Evolutionary conservation across 768 basidiomycete genomes (phyloP).

Genomic region (Multifurca ochricompacta): DNA sequence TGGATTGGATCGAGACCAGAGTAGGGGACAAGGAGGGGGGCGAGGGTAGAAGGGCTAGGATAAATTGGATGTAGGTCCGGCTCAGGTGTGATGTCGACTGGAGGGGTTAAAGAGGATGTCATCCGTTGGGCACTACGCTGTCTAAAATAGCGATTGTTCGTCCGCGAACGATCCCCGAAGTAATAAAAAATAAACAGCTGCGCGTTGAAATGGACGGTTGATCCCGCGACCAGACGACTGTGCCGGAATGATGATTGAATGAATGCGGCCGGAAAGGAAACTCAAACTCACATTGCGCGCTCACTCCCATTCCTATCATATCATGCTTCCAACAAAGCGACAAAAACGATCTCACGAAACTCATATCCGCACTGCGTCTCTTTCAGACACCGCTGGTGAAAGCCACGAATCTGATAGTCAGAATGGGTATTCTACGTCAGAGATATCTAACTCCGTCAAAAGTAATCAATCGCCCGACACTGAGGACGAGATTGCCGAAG

Average conservation of each 20-base stretch:
- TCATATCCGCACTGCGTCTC: not conserved
- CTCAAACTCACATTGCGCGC: no score
- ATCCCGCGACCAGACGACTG: constrained; percentile 7
- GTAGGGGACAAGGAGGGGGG: constrained; percentile 54
- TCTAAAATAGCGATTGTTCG: not conserved
- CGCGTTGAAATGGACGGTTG: not conserved
- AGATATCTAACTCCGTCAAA: constrained; percentile 19
- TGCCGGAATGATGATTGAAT: no score
- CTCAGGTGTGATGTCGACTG: constrained; percentile 57
- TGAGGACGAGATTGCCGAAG: constrained; percentile 54
- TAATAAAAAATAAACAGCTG: not conserved
- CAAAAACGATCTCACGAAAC: constrained; percentile 34
- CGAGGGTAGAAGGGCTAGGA: constrained; percentile 56
- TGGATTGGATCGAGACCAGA: constrained; percentile 63
- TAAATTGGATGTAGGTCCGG: constrained; percentile 77
- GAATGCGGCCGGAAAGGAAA: constrained; percentile 6
- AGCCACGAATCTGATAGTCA: constrained; percentile 17
- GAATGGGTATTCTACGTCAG: constrained; percentile 19
- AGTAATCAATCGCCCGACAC: constrained; percentile 35
- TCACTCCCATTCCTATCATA: not conserved
- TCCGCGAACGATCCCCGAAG: not conserved
- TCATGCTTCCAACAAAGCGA: constrained; percentile 53
- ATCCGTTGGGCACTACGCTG: constrained; percentile 21
- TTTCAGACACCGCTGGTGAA: constrained; percentile 16
- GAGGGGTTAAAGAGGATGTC: constrained; percentile 27